These are phyloP conservation scores for Ceratobasidium sp. DNA, from an alignment of 1,284 basidiomycete species.

Conservation along the genomic window DNA sequence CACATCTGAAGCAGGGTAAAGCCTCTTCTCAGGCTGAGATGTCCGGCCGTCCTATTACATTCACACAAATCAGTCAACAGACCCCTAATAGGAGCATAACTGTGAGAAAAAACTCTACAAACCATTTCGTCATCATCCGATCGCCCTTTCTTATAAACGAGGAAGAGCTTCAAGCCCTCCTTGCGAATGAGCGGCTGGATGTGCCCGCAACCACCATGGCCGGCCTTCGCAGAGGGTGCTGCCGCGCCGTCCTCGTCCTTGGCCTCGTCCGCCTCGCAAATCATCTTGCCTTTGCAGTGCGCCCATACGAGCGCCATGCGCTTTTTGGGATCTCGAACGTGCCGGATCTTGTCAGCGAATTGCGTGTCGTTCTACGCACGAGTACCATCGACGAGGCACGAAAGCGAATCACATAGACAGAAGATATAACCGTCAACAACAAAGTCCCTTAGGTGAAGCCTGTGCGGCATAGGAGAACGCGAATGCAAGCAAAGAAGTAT, in stretches of 20 bases:
- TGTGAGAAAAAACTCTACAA: constrained; percentile 52
- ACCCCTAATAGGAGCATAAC: background rate
- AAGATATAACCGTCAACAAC: constrained; percentile 40
- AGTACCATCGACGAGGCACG: constrained; percentile 13
- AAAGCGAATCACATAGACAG: constrained; percentile 20
- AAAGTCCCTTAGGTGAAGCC: constrained; percentile 17
- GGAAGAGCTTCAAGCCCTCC: constrained; percentile 94
- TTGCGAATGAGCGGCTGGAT: constrained; percentile 91
- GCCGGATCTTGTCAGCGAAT: constrained; percentile 84
- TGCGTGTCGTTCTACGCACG: constrained; percentile 75
- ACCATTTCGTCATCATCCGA: constrained; percentile 86
- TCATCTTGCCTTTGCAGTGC: constrained; percentile 85
- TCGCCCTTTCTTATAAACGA: constrained; percentile 94
- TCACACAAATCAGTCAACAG: constrained; percentile 26
- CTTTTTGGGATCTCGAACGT: constrained; percentile 87
- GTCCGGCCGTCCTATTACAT: constrained; percentile 78
- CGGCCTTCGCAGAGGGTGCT: constrained; percentile 71
- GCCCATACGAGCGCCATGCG: constrained; percentile 89
- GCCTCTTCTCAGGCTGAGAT: constrained; percentile 88
- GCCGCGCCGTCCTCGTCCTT: constrained; percentile 80
- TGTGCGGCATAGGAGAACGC: background rate
- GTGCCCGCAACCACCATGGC: constrained; percentile 97
- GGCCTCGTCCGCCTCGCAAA: constrained; percentile 86
- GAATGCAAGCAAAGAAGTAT: constrained; percentile 11
- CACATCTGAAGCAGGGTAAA: constrained; percentile 88